Evolutionary conservation across 2,329 filamentous ascomycete species (phyloP).

Genomic region (Stachybotrys echinatus): DNA sequence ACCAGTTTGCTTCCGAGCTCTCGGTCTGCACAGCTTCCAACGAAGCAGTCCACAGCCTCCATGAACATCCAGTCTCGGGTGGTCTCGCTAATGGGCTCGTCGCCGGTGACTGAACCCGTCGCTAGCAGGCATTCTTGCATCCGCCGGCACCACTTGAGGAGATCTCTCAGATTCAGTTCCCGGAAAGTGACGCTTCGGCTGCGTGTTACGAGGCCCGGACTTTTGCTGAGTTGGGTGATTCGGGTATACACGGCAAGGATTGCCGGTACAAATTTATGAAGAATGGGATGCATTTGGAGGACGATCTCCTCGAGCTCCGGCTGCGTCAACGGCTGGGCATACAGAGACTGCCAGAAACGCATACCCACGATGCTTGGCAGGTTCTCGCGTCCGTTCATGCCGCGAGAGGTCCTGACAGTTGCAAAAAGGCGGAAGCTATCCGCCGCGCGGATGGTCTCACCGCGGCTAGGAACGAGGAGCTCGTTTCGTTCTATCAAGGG

Average conservation of each 20-base stretch:
- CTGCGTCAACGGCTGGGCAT: constrained; percentile 59
- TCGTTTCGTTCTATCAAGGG: constrained; percentile 92
- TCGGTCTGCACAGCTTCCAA: constrained; percentile 68
- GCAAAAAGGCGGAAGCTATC: constrained; percentile 87
- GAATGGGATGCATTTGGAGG: constrained; percentile 60
- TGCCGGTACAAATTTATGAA: constrained; percentile 56
- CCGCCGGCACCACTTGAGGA: constrained; percentile 87
- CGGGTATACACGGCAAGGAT: constrained; percentile 56
- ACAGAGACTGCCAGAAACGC: constrained; percentile 80
- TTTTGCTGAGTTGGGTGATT: constrained; percentile 45
- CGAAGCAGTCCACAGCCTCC: constrained; percentile 90
- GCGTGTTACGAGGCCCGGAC: constrained; percentile 26
- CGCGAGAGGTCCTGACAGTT: constrained; percentile 74
- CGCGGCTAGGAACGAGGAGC: constrained; percentile 81
- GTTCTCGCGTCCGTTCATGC: constrained; percentile 61
- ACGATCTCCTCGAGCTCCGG: constrained; percentile 74
- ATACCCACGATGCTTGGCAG: constrained; percentile 73
- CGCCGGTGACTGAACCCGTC: constrained; percentile 57
- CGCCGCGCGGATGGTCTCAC: constrained; percentile 77
- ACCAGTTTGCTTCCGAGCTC: constrained; percentile 56
- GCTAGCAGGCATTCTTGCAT: constrained; percentile 60
- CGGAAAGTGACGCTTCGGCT: constrained; percentile 39
- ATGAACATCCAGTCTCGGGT: constrained; percentile 81
- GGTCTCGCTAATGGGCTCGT: constrained; percentile 67
- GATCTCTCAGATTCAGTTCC: constrained; percentile 66